Evolutionary conservation across 1,139 yeast species (phyloP).

Genomic region (Yamadazyma conglobata): DNA sequence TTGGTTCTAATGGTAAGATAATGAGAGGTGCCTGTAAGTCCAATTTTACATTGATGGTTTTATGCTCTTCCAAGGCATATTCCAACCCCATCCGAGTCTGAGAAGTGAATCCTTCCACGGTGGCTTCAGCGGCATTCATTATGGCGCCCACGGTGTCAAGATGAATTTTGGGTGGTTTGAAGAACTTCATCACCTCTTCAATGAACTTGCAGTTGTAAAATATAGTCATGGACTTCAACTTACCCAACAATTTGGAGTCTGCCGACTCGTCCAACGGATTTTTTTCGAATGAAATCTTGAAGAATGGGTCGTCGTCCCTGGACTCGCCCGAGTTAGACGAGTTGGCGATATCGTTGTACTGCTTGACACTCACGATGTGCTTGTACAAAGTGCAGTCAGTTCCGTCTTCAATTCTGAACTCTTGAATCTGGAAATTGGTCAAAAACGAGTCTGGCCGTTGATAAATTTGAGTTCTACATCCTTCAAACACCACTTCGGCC

Average conservation of each 20-base stretch:
- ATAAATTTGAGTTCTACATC: conserved; percentile 67
- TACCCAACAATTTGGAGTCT: conserved; percentile 70
- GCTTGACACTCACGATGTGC: conserved; percentile 86
- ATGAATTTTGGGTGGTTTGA: conserved; percentile 83
- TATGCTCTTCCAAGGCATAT: conserved; percentile 91
- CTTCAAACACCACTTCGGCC: conserved; percentile 80
- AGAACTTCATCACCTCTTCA: conserved; percentile 70
- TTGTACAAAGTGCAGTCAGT: conserved; percentile 70
- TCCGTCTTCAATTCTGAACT: conserved; percentile 85
- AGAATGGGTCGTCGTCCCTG: conserved; percentile 56
- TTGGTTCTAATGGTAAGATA: conserved; percentile 81
- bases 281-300: conserved; percentile 76
- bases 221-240: conserved; percentile 82
- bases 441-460: conserved; percentile 80
- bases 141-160: conserved; percentile 87
- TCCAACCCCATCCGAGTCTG: conserved; percentile 92
- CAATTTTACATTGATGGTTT: conserved; percentile 77
- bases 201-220: conserved; percentile 81
- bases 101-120: conserved; percentile 84
- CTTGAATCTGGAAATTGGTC: conserved; percentile 70
- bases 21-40: conserved; percentile 93
- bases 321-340: conserved; percentile 8
- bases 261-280: conserved; percentile 84
- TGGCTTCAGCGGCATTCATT: conserved; percentile 92
- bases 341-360: conserved; percentile 32